These are phyloP conservation scores for Tillandsia fasciculata DNA, from an alignment of 176 grass and related monocot species.

Conservation along the genomic window DNA sequence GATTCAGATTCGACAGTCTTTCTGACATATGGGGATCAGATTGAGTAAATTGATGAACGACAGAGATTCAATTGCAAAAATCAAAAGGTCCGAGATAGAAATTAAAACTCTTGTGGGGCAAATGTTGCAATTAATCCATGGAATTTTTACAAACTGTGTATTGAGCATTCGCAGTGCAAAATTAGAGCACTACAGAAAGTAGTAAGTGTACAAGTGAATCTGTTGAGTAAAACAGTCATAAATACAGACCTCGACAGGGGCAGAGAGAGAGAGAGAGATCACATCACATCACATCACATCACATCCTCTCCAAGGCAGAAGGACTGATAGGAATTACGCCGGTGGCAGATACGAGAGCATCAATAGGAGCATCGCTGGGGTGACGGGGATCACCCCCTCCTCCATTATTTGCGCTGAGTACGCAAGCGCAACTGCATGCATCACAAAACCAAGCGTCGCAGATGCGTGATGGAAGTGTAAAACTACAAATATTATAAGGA, in stretches of 20 bases:
- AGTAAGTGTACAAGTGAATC: neutral
- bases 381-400: conserved; percentile 50
- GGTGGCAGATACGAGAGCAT: conserved; percentile 52
- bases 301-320: conserved; percentile 42
- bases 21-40: too few species aligned
- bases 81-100: too few species aligned
- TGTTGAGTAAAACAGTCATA: neutral
- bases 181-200: too few species aligned
- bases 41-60: too few species aligned
- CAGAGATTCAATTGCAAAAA: too few species aligned
- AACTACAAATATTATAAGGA: neutral
- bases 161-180: too few species aligned
- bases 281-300: too few species aligned
- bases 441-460: conserved; percentile 7
- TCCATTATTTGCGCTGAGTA: conserved; percentile 79
- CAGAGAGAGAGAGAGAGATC: neutral
- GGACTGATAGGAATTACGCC: conserved; percentile 61
- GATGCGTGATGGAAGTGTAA: neutral
- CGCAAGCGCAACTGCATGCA: conserved; percentile 67
- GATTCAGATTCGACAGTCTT: too few species aligned
- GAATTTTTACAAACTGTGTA: too few species aligned
- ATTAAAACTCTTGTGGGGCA: too few species aligned
- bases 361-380: conserved; percentile 55
- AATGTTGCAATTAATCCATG: too few species aligned
- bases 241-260: neutral